Evolutionary conservation across 257 asterid species (phyloP), one percentile per base, ranked within the genome.

Genomic region (Nicotiana tabacum): DNA sequence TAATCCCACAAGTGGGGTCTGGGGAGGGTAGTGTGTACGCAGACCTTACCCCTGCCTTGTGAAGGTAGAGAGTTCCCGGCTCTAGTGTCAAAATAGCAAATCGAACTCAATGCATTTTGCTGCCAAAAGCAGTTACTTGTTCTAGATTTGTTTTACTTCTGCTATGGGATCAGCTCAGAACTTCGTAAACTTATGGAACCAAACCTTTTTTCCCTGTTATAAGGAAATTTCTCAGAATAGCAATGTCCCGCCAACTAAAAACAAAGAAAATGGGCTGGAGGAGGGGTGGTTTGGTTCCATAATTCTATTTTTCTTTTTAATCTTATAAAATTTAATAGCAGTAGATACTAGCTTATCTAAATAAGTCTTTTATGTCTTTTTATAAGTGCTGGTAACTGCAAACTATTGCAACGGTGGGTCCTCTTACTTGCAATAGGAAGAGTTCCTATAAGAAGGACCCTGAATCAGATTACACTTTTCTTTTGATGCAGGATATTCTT

Each of bases 401-500:
- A 51, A 51, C 46, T 15, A 27, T 51, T 76, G 79, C 62, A 0
- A 48, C 65, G 2, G 65, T n/a, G 65, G 30, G 61, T 48, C 17
- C 16, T 72, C 4, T 24, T 48, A 27, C 80, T 27, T 76, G 17
- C 46, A 15, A 37, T 76, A 4, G 11, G 80, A 29, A 76, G 46
- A 15, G 78, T 24, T 76, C 0, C 4, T 76, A 12, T 46, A 29
- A 29, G 80, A 29, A 74, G 64, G 80, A 27, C 64, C 80, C 9
- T 67, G 11, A 67, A 67, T 67, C 77, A 17, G 53, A 67, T 17
- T 9, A 16, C 2, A 9, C 77, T 53, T 82, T 32, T 70, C 21
- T 39, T 43, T 65, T 55, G 12, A 33, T 85, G 83, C 91, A 96
- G 99, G 99, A 96, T 81, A 94, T 96, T 84, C 98, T 94, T 66